phyloP scores from a whole-genome alignment of 2,329 filamentous ascomycete species.

The Gnomoniopsis smithogilvyi region DNA sequence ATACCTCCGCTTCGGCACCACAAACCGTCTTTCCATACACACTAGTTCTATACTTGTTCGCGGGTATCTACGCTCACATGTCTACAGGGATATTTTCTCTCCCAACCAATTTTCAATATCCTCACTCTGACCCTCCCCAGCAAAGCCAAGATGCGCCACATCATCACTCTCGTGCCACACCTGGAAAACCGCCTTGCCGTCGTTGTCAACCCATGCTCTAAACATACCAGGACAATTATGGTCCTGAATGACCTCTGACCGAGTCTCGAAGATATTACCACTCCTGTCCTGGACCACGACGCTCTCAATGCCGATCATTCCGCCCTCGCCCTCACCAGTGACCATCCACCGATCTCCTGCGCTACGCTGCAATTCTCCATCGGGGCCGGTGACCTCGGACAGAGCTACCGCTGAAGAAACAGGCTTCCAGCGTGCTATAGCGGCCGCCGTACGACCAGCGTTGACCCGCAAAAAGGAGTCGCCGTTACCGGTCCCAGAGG shows the following conservation, averaged over 20 bases:
- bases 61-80: neutral
- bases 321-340: slow-evolving; percentile 78
- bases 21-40: neutral
- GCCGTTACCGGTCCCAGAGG: slow-evolving; percentile 83
- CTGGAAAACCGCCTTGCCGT: slow-evolving; percentile 54
- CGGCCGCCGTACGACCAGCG: slow-evolving; percentile 69
- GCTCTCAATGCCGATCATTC: slow-evolving; percentile 78
- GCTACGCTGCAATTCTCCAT: slow-evolving; percentile 70
- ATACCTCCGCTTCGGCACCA: slow-evolving; percentile 12
- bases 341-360: slow-evolving; percentile 70
- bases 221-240: slow-evolving; percentile 91
- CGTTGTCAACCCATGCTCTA: slow-evolving; percentile 68
- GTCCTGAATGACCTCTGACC: slow-evolving; percentile 63
- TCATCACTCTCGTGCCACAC: slow-evolving; percentile 43
- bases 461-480: slow-evolving; percentile 77
- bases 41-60: neutral
- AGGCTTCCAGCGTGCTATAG: slow-evolving; percentile 64
- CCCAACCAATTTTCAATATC: neutral
- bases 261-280: slow-evolving; percentile 38
- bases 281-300: slow-evolving; percentile 42
- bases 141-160: neutral
- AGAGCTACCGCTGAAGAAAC: slow-evolving; percentile 56
- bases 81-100: neutral
- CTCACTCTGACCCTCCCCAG: slow-evolving; percentile 1
- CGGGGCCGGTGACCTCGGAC: slow-evolving; percentile 62